Evolutionary conservation across 1,139 yeast genomes (phyloP), one percentile per base, ranked within the genome.

Genomic region (Lizanozyma gosingica): DNA sequence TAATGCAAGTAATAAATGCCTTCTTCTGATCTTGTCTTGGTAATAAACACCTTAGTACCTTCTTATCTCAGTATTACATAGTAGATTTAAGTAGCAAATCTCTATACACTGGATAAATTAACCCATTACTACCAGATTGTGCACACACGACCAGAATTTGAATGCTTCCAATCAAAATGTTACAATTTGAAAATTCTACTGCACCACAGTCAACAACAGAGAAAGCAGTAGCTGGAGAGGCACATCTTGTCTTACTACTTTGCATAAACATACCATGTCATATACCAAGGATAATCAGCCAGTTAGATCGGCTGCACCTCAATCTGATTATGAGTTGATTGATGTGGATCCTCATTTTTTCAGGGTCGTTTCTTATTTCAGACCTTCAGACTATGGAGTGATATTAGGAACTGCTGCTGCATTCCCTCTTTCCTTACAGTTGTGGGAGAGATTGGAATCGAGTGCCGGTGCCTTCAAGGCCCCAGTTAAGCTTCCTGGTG

Each of bases 261-360:
- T 35, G 22, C 33, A 34, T 27, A 40, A 36, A 45, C 46, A 35
- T 40, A 35, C 37, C 37, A 69, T 70, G 75, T 68, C 75, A 33
- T 68, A 68, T 56, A 63, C 60, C 44, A 57, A 60, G 46, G 56
- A 56, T 40, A 63, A 67, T 51, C 60, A 62, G 50, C 76, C 76
- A 40, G 62, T 70, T 33, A 67, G 76, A 57, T 59, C 69, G 16
- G 67, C 63, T 18, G 69, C 73, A 35, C 63, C 70, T 33, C 59
- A 60, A 45, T 57, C 72, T 15, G 75, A 70, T 52, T 69, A 68
- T 49, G 76, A 71, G 53, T 57, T 70, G 44, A 86, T 86, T 55
- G 95, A 86, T 57, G 73, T 76, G 42, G 95, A 86, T 59, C 95
- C 95, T 35, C 79, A 80, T 49, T 83, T 85, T 62, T 55, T 60